These are phyloP conservation scores for Jamesozyma lodderae DNA, from an alignment of 805 yeast species.

Conservation along the genomic window DNA sequence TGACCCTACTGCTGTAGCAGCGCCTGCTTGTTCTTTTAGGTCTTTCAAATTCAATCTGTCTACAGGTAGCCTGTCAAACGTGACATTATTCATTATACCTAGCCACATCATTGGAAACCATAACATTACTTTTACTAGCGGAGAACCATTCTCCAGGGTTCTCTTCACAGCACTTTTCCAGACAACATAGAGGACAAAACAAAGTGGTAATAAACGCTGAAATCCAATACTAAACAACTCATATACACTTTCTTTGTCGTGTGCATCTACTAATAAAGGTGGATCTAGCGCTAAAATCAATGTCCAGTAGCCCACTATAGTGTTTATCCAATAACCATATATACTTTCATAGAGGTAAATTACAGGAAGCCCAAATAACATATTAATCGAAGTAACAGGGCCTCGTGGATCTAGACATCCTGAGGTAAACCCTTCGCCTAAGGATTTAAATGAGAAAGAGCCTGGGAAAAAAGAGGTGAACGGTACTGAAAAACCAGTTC, in stretches of 20 bases:
- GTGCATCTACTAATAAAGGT: slow-evolving; percentile 52
- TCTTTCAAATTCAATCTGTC: slow-evolving; percentile 73
- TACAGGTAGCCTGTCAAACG: slow-evolving; percentile 81
- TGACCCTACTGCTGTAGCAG: slow-evolving; percentile 50
- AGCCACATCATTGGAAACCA: slow-evolving; percentile 84
- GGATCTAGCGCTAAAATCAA: slow-evolving; percentile 70
- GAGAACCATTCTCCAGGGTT: slow-evolving; percentile 40
- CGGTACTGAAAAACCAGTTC: slow-evolving; percentile 40
- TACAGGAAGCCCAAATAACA: slow-evolving; percentile 54
- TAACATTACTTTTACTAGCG: slow-evolving; percentile 29
- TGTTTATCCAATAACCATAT: slow-evolving; percentile 52
- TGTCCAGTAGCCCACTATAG: slow-evolving; percentile 75
- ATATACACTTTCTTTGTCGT: slow-evolving; percentile 43
- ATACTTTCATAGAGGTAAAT: slow-evolving; percentile 40
- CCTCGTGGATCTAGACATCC: slow-evolving; percentile 68
- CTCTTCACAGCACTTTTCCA: slow-evolving; percentile 50
- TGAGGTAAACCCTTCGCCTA: slow-evolving; percentile 29
- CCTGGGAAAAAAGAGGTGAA: slow-evolving; percentile 71
- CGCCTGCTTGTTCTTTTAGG: slow-evolving; percentile 67
- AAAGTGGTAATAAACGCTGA: slow-evolving; percentile 64
- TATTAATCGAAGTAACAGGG: slow-evolving; percentile 45
- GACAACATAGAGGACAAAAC: slow-evolving; percentile 60
- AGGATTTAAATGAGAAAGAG: slow-evolving; percentile 52
- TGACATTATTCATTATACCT: slow-evolving; percentile 75
- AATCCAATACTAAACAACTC: slow-evolving; percentile 60